A percentile compares a stretch with the other conserved stretches of the same genome.
Evolutionary conservation across 2,329 filamentous ascomycete genomes (phyloP).

Genomic region (Phyllosticta citribraziliensis): DNA sequence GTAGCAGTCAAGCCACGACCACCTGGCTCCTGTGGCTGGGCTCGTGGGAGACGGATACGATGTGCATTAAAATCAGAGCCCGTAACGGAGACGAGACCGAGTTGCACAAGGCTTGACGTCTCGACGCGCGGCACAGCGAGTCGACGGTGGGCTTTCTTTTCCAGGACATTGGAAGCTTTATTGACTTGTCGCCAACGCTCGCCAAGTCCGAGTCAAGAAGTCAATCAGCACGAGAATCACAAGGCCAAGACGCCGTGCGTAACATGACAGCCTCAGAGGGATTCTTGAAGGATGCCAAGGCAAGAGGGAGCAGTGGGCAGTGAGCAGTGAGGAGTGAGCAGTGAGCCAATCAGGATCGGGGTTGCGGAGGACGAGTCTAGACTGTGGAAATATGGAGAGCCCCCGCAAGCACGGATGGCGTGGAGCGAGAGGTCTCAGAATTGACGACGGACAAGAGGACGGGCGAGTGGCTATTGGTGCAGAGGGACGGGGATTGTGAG

Average conservation of each 20-base stretch:
- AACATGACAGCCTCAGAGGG: neutral
- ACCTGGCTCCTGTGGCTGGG: neutral
- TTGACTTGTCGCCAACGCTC: neutral
- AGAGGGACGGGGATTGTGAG: neutral
- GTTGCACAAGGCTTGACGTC: neutral
- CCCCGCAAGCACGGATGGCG: neutral
- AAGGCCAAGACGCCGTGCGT: neutral
- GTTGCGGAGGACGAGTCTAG: neutral
- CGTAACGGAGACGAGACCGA: neutral
- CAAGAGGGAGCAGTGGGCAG: too few relatives aligned
- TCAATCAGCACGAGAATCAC: neutral
- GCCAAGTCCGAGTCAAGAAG: neutral
- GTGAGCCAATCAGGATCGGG: neutral
- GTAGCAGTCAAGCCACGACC: neutral
- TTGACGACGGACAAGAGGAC: neutral
- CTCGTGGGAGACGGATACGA: neutral
- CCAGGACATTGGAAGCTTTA: neutral
- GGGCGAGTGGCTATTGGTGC: neutral
- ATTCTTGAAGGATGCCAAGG: neutral
- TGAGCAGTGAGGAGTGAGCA: neutral
- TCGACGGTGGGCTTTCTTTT: neutral
- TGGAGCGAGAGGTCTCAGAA: neutral
- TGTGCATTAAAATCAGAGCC: neutral
- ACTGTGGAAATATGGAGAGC: neutral
- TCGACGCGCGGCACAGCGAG: neutral